These are phyloP conservation scores for Asterionellopsis glacialis DNA, from an alignment of 108 stramenopile species.

Conservation along the genomic window DNA sequence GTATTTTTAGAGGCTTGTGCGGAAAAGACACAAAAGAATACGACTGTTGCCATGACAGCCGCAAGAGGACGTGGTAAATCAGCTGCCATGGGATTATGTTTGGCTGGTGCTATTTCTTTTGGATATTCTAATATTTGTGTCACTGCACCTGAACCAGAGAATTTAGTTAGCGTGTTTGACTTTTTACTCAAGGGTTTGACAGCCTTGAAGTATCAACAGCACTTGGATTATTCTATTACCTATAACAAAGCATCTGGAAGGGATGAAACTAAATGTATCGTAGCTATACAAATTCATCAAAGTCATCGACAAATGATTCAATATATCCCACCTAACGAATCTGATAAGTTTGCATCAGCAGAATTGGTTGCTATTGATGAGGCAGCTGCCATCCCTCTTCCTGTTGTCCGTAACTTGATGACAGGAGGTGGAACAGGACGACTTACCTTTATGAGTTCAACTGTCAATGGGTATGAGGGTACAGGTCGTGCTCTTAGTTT, in stretches of 20 bases:
- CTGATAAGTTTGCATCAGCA: constrained; percentile 89
- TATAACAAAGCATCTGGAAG: constrained; percentile 77
- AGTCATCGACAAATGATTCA: constrained; percentile 91
- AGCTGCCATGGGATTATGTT: constrained; percentile 95
- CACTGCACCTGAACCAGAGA: constrained; percentile 98
- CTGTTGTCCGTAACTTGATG: constrained; percentile 86
- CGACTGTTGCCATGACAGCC: constrained; percentile 80
- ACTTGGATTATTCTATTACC: constrained; percentile 89
- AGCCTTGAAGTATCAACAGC: constrained; percentile 94
- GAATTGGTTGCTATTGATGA: constrained; percentile 98
- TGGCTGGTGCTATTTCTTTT: constrained; percentile 94
- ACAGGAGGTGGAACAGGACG: constrained; percentile 43
- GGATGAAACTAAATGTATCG: constrained; percentile 82
- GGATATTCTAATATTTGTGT: constrained; percentile 92
- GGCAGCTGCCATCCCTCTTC: constrained; percentile 99
- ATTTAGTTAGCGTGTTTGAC: constrained; percentile 94
- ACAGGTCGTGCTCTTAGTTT: constrained; percentile 96
- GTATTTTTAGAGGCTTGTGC: constrained; percentile 93
- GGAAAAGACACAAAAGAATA: constrained; percentile 60
- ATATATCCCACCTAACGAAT: constrained; percentile 83
- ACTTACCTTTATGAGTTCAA: constrained; percentile 93
- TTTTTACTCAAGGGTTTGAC: constrained; percentile 92
- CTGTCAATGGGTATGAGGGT: constrained; percentile 99
- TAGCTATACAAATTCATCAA: constrained; percentile 82
- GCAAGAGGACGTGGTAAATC: constrained; percentile 97